These are phyloP conservation scores for Tremellales sp. DNA, from an alignment of 1,284 basidiomycete species.

Conservation along the genomic window DNA sequence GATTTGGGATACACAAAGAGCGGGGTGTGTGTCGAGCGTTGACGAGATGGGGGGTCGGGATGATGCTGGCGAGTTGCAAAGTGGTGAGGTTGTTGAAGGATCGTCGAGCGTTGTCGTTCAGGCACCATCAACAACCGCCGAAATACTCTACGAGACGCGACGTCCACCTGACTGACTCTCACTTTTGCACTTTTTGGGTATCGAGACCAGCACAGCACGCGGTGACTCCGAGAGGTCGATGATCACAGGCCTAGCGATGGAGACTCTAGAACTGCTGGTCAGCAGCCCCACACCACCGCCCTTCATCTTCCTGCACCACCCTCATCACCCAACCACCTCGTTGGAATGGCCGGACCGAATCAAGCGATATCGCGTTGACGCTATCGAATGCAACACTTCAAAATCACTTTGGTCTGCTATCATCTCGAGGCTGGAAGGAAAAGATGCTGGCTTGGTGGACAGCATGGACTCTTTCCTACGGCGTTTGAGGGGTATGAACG, in stretches of 20 bases:
- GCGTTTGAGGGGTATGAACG: conserved; percentile 49
- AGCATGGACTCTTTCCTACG: conserved; percentile 66
- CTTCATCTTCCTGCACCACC: conserved; percentile 68
- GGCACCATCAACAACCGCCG: too few relatives aligned
- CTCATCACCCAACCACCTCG: conserved; percentile 50
- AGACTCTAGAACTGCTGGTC: conserved; percentile 46
- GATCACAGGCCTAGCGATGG: conserved; percentile 5
- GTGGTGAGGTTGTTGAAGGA: too few relatives aligned
- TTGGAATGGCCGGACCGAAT: not conserved
- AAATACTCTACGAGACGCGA: too few relatives aligned
- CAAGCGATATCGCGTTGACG: conserved; percentile 53
- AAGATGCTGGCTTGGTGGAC: conserved; percentile 50
- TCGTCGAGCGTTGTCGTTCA: too few relatives aligned
- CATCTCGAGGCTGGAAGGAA: conserved; percentile 57
- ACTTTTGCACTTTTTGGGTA: too few relatives aligned
- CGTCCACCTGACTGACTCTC: too few relatives aligned
- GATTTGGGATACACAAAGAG: too few relatives aligned
- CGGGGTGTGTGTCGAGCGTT: too few relatives aligned
- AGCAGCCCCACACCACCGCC: conserved; percentile 55
- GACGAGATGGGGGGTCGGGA: too few relatives aligned
- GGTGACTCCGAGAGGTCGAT: too few relatives aligned
- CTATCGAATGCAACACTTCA: conserved; percentile 62
- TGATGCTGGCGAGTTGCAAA: too few relatives aligned
- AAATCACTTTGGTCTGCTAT: conserved; percentile 65
- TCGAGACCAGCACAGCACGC: too few relatives aligned